Conservation (phyloP, 495 filamentous ascomycete species). For the Pyrenopolyporus hunteri region DNA sequence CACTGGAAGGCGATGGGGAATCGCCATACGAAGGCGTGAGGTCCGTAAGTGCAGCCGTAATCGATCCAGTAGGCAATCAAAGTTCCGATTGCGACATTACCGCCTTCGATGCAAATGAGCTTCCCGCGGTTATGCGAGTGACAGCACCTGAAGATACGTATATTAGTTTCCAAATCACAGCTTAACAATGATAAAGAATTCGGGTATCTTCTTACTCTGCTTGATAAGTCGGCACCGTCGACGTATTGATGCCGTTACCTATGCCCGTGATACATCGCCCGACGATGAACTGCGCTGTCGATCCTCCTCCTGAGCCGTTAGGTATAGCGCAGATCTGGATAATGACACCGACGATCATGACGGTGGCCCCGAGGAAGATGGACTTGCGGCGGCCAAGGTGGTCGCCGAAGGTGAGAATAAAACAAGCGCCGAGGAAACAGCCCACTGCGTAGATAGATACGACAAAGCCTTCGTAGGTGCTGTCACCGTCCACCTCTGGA, state of each 20-base stretch:
- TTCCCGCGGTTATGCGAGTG: constrained; percentile 79
- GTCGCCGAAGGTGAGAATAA: constrained; percentile 70
- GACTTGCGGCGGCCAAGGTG: constrained; percentile 72
- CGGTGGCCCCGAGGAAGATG: constrained; percentile 67
- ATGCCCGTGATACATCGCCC: constrained; percentile 76
- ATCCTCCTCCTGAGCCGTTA: constrained; percentile 31
- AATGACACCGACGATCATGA: constrained; percentile 77
- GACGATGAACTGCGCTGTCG: constrained; percentile 73
- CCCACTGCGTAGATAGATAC: constrained; percentile 72
- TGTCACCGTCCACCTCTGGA: constrained; percentile 45
- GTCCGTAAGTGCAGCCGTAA: constrained; percentile 75
- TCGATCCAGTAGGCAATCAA: constrained; percentile 85
- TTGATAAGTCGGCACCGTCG: constrained; percentile 81
- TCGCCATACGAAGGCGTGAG: constrained; percentile 70
- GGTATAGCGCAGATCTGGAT: constrained; percentile 67
- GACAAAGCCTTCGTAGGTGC: constrained; percentile 71
- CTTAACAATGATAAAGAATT: background rate
- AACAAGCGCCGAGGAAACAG: constrained; percentile 70
- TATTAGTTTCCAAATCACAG: no score
- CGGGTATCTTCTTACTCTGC: constrained; percentile 58
- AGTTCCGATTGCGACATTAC: constrained; percentile 77
- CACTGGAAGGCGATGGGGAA: constrained; percentile 87
- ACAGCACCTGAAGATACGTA: constrained; percentile 59
- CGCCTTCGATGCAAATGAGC: constrained; percentile 84
- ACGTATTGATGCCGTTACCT: constrained; percentile 80